Base-by-base conservation (phyloP, 1,284 basidiomycete genomes). In the Moesziomyces sp. region DNA sequence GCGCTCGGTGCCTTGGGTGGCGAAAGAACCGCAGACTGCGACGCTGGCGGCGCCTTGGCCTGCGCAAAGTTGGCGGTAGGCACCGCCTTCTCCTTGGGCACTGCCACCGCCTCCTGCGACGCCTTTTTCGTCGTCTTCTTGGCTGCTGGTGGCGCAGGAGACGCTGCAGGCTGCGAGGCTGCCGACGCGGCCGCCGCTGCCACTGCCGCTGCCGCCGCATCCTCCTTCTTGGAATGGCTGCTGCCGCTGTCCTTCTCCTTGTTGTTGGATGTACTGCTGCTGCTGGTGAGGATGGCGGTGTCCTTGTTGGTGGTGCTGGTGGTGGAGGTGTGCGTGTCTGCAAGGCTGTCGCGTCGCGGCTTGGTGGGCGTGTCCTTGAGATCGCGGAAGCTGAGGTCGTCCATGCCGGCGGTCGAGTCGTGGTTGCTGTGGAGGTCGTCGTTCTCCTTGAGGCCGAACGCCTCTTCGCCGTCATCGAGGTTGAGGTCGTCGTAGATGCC, bases 401-500 rank as follows among this genome's bases (percentile, higher is more conserved):
- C 87, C 44, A 85, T 83, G 13, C 86, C 80, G 1, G 87, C 87
- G 1, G 81, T 77, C 19, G 86, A 85, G 70, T 88, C 87, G 73
- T 86, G 86, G 52, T 87, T 87, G 24, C 85, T 84, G 34, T 86
- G 85, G 21, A 82, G 67, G 58, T 92, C 91, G 50, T 95, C 93
- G 54, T 88, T 88, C 61, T 89, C 88, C 72, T 75, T 75, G 54
- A 83, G 71, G 11, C 82, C 82, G 35, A 81, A 82, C 6, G 76
- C 77, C 56, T 83, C 96, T 83, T 99, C 89, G 75, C 89, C 94
- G 81, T 98, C 96, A 79, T 98, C 93, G 52, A 99, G 91, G 80
- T 94, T 93, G 76, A 99, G 93, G 47, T 99, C 96, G 82, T 99
- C 97, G 81, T 99, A 99, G 66, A 99, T 93, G 52, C 93, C 95